These are phyloP conservation scores for Alloteropsis angusta DNA, from an alignment of 202 grass and related monocot genomes.

Conservation along the genomic window DNA sequence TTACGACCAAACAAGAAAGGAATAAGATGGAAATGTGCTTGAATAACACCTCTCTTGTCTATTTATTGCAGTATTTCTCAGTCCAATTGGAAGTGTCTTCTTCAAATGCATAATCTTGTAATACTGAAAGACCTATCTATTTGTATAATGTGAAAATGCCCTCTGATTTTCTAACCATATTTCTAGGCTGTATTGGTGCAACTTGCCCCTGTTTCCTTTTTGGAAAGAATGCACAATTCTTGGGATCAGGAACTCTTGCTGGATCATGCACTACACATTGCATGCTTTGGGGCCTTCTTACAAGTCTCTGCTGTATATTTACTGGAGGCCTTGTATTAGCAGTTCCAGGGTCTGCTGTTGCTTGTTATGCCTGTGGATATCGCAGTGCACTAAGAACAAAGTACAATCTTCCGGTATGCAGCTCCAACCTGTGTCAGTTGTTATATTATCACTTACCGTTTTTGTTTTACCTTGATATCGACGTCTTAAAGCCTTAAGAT, in stretches of 20 bases:
- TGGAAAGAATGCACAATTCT: constrained; percentile 80
- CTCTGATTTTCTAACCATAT: constrained; percentile 20
- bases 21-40: neutral
- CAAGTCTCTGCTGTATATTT: constrained; percentile 70
- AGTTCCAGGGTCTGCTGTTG: constrained; percentile 68
- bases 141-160: neutral
- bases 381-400: constrained; percentile 59
- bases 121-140: neutral
- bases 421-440: neutral
- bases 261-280: constrained; percentile 82
- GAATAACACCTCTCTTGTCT: neutral
- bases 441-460: neutral
- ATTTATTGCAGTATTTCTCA: neutral
- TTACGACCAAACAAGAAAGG: neutral
- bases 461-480: neutral
- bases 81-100: neutral
- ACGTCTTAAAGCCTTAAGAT: neutral
- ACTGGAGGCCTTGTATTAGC: constrained; percentile 66
- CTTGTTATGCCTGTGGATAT: constrained; percentile 81
- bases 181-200: constrained; percentile 74
- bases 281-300: constrained; percentile 79
- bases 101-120: neutral
- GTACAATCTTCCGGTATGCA: constrained; percentile 63
- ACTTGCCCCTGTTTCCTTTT: constrained; percentile 79
- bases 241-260: constrained; percentile 70